Evolutionary conservation across 192 early-diverging fungal genomes (phyloP).

Genomic region (Coemansia sp.): DNA sequence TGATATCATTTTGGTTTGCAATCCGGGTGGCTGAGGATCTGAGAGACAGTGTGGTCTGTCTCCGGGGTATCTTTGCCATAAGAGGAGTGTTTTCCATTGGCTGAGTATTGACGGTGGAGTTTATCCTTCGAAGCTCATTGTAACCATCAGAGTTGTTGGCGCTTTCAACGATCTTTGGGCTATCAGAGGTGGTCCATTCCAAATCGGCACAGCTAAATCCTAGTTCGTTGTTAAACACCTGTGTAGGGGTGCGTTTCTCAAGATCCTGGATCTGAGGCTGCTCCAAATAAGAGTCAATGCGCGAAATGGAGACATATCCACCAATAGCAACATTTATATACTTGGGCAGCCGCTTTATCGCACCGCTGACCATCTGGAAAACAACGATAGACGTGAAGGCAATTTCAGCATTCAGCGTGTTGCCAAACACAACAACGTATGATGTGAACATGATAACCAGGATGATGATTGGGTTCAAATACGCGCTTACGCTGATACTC

Average conservation of each 20-base stretch:
- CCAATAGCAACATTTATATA: conserved; percentile 60
- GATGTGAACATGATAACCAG: conserved; percentile 60
- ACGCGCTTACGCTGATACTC: conserved; percentile 53
- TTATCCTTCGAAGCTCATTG: background rate
- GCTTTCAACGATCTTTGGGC: conserved; percentile 8
- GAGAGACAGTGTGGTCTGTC: background rate
- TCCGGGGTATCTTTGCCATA: background rate
- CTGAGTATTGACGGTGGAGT: background rate
- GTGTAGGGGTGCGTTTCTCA: conserved; percentile 24
- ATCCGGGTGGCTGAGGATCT: background rate
- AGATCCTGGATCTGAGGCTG: conserved; percentile 68
- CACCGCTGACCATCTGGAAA: conserved; percentile 65
- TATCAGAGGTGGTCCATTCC: conserved; percentile 24
- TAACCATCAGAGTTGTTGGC: background rate
- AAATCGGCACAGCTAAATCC: conserved; percentile 16
- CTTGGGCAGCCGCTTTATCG: conserved; percentile 63
- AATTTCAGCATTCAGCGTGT: conserved; percentile 62
- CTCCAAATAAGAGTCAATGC: conserved; percentile 73
- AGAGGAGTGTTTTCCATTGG: background rate
- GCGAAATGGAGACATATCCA: conserved; percentile 62
- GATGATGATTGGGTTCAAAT: conserved; percentile 62
- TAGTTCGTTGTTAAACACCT: background rate
- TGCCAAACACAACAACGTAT: conserved; percentile 61
- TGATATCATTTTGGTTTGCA: background rate
- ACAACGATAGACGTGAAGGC: conserved; percentile 73